Base-by-base conservation (phyloP, 352 stramenopile species). In the Pelagophyceae sp. region DNA sequence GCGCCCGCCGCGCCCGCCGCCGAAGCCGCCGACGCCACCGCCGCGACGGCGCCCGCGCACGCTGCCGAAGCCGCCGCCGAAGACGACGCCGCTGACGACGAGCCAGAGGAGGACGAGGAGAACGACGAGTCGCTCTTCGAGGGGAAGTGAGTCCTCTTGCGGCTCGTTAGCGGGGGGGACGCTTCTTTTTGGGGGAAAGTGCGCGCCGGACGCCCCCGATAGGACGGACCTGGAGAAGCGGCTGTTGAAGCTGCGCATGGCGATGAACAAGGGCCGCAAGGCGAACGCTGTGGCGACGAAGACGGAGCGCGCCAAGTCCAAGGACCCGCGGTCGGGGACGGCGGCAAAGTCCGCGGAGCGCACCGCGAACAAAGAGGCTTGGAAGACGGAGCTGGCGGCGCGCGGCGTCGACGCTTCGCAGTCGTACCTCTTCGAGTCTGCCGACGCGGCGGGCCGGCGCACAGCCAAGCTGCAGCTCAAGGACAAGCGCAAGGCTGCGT, bases 361-460 rank as follows among this genome's bases (percentile, higher is more conserved):
- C 38, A 33, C 11, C 38, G 45, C 37, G 20, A 0, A 38, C 38
- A 3, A 50, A 1, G 5, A 33, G 37, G 51, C 65, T 40, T 38
- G 58, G 35, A 63, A 87, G 86, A 78, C 82, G 81, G 65, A 80
- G 80, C 72, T 75, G 77, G n/a, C 61, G 15, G 90, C 89, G 78
- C 82, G 83, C 76, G 79, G 84, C 33, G 85, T 88, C 79, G 83
- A 88, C 45, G 64, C 85, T 40, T 75, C 74, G 20, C 84, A 90
- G 72, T 84, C 84, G 64, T 82, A 87, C 76, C 76, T 84, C n/a
- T 76, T 90, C 67, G 82, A 83, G 23, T 85, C 80, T 35, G 80
- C 83, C 3, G 84, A 88, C 74, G 82, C 80, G n/a, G 80, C 45
- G 35, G 70, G 50, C 32, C 81, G 67, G 35, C 35, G 35, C 6